Conservation (phyloP, 129 eudicot species). For the Silybum marianum region DNA sequence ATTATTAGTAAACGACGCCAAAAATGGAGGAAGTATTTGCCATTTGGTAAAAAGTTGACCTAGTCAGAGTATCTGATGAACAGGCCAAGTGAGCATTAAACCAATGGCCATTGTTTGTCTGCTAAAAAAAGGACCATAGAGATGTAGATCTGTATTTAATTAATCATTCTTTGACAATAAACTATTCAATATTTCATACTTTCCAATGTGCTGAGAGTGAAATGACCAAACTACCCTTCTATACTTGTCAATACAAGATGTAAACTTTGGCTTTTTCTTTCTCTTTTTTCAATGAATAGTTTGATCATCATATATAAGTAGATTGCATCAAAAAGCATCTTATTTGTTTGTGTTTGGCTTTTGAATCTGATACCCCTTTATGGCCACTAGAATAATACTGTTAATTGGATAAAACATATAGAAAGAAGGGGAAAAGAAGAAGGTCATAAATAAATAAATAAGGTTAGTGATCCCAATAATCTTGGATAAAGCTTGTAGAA, state of each 20-base stretch:
- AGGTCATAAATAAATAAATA: not conserved
- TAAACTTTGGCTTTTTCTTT: not conserved
- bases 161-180: slow-evolving; percentile 16
- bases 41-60: slow-evolving; percentile 18
- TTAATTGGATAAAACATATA: not conserved
- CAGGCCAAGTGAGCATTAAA: slow-evolving; percentile 15
- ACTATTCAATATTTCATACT: slow-evolving; percentile 6
- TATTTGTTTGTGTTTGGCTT: slow-evolving; percentile 2
- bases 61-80: slow-evolving; percentile 22
- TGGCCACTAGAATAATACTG: not conserved
- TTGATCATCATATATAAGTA: slow-evolving; percentile 19
- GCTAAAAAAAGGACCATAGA: not conserved
- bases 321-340: slow-evolving; percentile 26
- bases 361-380: slow-evolving; percentile 31
- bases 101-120: slow-evolving; percentile 24
- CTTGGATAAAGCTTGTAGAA: slow-evolving; percentile 15
- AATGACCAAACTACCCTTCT: slow-evolving; percentile 15
- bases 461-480: not conserved
- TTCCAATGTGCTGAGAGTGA: not conserved
- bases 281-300: not conserved
- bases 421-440: not conserved
- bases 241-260: slow-evolving; percentile 14
- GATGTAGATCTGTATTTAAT: slow-evolving; percentile 5
- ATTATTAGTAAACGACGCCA: slow-evolving; percentile 19
- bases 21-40: slow-evolving; percentile 10